These are phyloP conservation scores for Boletus pseudopeckii DNA, from an alignment of 768 basidiomycete genomes.

Conservation along the genomic window DNA sequence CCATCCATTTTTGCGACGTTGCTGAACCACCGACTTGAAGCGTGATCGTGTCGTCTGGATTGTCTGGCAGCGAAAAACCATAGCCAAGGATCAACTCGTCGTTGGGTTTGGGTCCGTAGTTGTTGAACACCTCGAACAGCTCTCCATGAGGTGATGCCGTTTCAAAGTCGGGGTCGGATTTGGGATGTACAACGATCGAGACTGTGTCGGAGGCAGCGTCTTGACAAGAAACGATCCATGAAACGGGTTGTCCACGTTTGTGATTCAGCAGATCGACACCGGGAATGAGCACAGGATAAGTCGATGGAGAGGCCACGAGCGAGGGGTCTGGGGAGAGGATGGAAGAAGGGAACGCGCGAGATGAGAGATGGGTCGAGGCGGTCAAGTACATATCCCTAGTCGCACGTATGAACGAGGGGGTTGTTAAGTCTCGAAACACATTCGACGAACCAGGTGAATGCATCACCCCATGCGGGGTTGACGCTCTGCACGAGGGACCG, in stretches of 20 bases:
- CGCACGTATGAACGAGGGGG: conserved; percentile 24
- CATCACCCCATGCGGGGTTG: conserved; percentile 41
- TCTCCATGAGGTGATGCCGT: conserved; percentile 30
- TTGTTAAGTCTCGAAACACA: background rate
- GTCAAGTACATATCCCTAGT: conserved; percentile 68
- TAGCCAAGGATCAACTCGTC: conserved; percentile 88
- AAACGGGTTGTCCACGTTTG: conserved; percentile 71
- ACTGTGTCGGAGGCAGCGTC: conserved; percentile 39
- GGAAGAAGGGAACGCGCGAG: conserved; percentile 87
- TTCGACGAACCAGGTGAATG: conserved; percentile 65
- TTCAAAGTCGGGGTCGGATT: conserved; percentile 23
- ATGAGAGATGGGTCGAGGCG: conserved; percentile 76
- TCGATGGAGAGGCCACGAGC: conserved; percentile 45
- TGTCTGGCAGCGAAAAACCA: conserved; percentile 76
- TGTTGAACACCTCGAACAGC: conserved; percentile 62
- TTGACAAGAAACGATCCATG: conserved; percentile 65
- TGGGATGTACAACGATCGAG: conserved; percentile 56
- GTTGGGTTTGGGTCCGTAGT: conserved; percentile 91
- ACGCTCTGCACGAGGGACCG: conserved; percentile 35
- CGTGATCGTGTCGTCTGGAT: conserved; percentile 84
- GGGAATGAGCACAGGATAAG: conserved; percentile 80
- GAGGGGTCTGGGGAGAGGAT: conserved; percentile 60
- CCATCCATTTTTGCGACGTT: conserved; percentile 49
- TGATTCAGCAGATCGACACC: conserved; percentile 89
- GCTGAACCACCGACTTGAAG: conserved; percentile 63